phyloP scores from a whole-genome alignment of 2,329 filamentous ascomycete genomes.

The Chaetomiaceae sp. region DNA sequence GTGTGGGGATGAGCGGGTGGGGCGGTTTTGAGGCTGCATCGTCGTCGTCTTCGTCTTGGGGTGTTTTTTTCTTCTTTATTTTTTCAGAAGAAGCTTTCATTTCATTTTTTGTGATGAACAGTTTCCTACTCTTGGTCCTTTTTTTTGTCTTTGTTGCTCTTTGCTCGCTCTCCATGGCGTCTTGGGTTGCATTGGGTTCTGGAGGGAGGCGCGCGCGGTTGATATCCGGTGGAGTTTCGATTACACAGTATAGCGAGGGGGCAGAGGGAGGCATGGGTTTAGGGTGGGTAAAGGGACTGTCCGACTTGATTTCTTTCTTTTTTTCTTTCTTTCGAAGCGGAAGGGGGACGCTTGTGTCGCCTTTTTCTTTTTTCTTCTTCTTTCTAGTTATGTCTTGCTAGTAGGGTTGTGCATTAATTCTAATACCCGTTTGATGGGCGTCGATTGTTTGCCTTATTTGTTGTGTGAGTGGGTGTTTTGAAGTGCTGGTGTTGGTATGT shows the following conservation, averaged over 20 bases:
- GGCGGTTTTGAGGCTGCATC: constrained; percentile 13
- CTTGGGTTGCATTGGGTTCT: not conserved
- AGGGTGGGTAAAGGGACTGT: not conserved
- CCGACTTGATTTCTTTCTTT: not conserved
- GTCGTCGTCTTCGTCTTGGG: too few species aligned
- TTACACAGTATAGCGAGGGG: not conserved
- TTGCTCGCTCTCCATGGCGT: not conserved
- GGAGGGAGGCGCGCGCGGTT: too few species aligned
- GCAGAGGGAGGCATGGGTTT: not conserved
- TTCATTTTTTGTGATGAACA: not conserved
- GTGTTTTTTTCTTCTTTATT: not conserved
- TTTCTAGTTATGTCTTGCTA: too few species aligned
- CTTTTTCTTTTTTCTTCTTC: too few species aligned
- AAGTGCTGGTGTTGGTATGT: too few species aligned
- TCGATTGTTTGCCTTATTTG: too few species aligned
- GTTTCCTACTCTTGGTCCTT: not conserved
- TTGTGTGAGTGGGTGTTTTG: too few species aligned
- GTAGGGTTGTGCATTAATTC: too few species aligned
- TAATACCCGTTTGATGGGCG: too few species aligned
- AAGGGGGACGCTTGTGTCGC: too few species aligned
- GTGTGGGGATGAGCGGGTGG: constrained; percentile 49
- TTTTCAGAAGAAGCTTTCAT: too few species aligned
- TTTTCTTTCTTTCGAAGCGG: too few species aligned
- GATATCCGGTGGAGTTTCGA: not conserved
- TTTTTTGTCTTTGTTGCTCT: not conserved